Conservation (phyloP, 1,284 basidiomycete genomes). For the Ganoderma multipileum region DNA sequence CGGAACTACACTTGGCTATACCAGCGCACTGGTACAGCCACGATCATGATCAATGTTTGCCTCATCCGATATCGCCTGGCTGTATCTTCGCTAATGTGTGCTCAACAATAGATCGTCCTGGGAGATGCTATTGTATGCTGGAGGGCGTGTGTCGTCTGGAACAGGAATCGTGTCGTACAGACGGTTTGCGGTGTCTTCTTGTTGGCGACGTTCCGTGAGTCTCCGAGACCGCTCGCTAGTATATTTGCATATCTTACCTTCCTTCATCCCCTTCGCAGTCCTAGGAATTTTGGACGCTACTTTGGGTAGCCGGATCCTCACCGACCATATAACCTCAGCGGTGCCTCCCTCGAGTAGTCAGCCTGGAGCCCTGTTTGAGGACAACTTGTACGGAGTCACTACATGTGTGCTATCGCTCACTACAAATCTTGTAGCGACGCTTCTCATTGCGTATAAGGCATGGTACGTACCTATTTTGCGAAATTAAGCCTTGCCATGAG, state of each 20-base stretch:
- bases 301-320: neutral
- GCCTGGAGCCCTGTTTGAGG: neutral
- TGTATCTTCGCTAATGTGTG: neutral
- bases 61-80: neutral
- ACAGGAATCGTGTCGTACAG: neutral
- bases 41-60: neutral
- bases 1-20: too few relatives aligned
- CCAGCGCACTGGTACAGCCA: neutral
- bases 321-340: neutral
- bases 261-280: neutral
- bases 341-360: neutral
- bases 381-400: neutral
- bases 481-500: too few relatives aligned
- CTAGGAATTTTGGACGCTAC: neutral
- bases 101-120: neutral
- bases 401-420: neutral
- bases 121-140: slow-evolving; percentile 6
- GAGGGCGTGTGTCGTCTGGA: neutral
- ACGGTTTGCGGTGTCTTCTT: neutral
- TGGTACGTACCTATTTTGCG: neutral
- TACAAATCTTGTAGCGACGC: slow-evolving; percentile 3
- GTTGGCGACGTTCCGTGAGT: neutral
- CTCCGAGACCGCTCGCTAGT: neutral
- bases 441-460: neutral
- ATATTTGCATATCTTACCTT: neutral